phyloP scores from a whole-genome alignment of 1,284 basidiomycete species.

The Marasmius oreades region DNA sequence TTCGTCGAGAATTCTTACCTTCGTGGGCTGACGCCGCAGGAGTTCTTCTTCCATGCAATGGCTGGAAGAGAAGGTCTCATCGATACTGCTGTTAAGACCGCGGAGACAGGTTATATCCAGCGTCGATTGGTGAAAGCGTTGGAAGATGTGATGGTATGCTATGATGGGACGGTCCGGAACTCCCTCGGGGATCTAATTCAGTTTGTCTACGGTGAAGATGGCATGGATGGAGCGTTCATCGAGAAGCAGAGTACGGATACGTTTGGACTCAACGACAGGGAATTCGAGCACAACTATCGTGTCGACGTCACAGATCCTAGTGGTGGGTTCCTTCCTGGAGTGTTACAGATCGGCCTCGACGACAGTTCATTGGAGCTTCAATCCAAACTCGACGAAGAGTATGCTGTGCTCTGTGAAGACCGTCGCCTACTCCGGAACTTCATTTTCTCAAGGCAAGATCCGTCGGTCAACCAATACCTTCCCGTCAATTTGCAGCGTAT shows the following conservation, averaged over 20 bases:
- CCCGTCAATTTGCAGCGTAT: conserved; percentile 95
- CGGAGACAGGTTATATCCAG: conserved; percentile 99
- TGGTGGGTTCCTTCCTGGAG: conserved; percentile 76
- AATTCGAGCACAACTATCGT: conserved; percentile 89
- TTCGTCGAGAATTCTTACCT: conserved; percentile 99
- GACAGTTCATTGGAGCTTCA: conserved; percentile 90
- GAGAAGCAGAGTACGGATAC: conserved; percentile 94
- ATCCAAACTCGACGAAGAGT: conserved; percentile 87
- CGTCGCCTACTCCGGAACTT: conserved; percentile 75
- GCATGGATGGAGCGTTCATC: conserved; percentile 98
- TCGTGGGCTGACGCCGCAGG: conserved; percentile 94
- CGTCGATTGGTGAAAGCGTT: conserved; percentile 96
- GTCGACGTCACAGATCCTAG: conserved; percentile 87
- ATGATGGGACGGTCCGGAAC: conserved; percentile 97
- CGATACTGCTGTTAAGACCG: conserved; percentile 99
- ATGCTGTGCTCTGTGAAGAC: conserved; percentile 63
- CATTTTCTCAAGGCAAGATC: conserved; percentile 81
- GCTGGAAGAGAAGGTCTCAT: conserved; percentile 99
- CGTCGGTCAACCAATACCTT: conserved; percentile 72
- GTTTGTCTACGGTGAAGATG: conserved; percentile 98
- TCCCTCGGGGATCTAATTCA: conserved; percentile 94
- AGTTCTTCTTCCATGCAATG: conserved; percentile 99
- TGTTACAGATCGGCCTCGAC: conserved; percentile 92
- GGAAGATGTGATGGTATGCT: conserved; percentile 96
- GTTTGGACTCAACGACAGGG: conserved; percentile 77